These are phyloP conservation scores for Pyronema domesticum DNA, from an alignment of 495 filamentous ascomycete genomes.

Conservation along the genomic window DNA sequence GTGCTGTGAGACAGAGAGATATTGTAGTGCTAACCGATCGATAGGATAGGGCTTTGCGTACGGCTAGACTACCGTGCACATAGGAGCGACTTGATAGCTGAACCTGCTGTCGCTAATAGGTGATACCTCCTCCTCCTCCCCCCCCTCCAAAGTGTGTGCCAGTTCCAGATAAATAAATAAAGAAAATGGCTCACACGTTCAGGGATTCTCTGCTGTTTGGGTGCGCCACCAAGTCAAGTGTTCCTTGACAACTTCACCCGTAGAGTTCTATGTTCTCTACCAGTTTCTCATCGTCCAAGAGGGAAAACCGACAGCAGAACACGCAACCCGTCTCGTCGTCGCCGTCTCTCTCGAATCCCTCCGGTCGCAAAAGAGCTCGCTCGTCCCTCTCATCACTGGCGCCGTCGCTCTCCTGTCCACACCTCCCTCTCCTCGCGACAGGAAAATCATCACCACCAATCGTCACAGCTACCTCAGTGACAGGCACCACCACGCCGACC, in stretches of 20 bases:
- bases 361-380: background rate
- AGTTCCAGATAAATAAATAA: slow-evolving; percentile 4
- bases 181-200: slow-evolving; percentile 6
- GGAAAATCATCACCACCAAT: slow-evolving; percentile 1
- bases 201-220: slow-evolving; percentile 1
- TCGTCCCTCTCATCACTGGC: background rate
- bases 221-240: background rate
- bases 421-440: background rate
- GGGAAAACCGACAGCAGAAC: background rate
- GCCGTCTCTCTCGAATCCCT: background rate
- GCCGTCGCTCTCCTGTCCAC: slow-evolving; percentile 5
- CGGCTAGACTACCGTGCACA: background rate
- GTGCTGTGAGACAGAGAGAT: slow-evolving; percentile 1
- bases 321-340: background rate
- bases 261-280: slow-evolving; percentile 1
- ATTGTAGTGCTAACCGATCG: background rate
- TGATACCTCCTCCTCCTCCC: slow-evolving; percentile 1
- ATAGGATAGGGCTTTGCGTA: slow-evolving; percentile 2
- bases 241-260: slow-evolving; percentile 1
- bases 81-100: background rate
- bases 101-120: background rate
- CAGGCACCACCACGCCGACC: slow-evolving; percentile 3
- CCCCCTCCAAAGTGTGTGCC: background rate
- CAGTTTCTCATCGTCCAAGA: background rate
- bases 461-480: background rate